Evolutionary conservation across 495 filamentous ascomycete species (phyloP).

Genomic region (Lasiosphaeria ovina): DNA sequence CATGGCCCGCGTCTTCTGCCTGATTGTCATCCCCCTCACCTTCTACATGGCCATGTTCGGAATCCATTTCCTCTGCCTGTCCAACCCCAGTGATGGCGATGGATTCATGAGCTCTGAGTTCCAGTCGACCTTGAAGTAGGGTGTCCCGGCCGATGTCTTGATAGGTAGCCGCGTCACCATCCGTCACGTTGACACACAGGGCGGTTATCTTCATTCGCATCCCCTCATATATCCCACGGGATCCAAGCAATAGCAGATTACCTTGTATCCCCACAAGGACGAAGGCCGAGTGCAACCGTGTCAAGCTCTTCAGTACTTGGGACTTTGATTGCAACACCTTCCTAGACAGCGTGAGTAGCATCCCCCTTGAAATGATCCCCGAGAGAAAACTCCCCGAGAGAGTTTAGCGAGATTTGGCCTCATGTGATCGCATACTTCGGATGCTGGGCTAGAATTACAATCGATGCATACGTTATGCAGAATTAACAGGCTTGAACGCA

Average conservation of each 20-base stretch:
- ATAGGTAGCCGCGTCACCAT: constrained; percentile 83
- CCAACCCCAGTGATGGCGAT: constrained; percentile 94
- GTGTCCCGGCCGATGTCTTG: constrained; percentile 87
- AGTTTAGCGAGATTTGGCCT: constrained; percentile 14
- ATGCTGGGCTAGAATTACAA: too few relatives aligned
- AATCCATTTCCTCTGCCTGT: constrained; percentile 89
- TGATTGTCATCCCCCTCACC: constrained; percentile 82
- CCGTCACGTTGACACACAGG: constrained; percentile 94
- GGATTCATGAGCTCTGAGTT: constrained; percentile 99
- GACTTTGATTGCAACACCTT: constrained; percentile 98
- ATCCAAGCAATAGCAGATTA: constrained; percentile 98
- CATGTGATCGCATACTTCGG: background rate
- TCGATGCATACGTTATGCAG: too few relatives aligned
- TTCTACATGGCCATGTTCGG: constrained; percentile 97
- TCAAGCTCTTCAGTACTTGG: constrained; percentile 87
- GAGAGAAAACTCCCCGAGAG: constrained; percentile 31
- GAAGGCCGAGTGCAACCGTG: constrained; percentile 72
- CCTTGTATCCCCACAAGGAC: constrained; percentile 97
- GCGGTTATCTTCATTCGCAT: constrained; percentile 96
- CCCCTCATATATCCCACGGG: constrained; percentile 95
- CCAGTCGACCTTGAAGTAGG: constrained; percentile 95
- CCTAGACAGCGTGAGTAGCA: constrained; percentile 72
- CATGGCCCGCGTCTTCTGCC: constrained; percentile 83
- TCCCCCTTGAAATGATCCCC: constrained; percentile 32
- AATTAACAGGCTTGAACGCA: too few relatives aligned